A percentile compares a stretch with the other conserved stretches of the same genome.
These are phyloP conservation scores for Moniliophthora roreri DNA, from an alignment of 1,284 basidiomycete species.

Conservation along the genomic window DNA sequence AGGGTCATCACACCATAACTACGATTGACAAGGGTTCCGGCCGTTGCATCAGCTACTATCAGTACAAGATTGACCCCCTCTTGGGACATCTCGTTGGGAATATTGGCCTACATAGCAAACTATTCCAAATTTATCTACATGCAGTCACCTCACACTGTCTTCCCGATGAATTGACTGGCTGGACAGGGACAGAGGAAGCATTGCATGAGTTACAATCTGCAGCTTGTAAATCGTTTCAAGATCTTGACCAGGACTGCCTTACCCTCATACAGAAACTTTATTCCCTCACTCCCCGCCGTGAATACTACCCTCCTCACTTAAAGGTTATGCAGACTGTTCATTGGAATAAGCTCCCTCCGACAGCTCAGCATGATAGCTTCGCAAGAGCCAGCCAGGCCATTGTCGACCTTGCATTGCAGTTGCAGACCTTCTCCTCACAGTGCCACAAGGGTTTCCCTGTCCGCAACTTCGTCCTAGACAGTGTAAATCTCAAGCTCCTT, in stretches of 20 bases:
- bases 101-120: slow-evolving; percentile 30
- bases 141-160: slow-evolving; percentile 41
- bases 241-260: slow-evolving; percentile 26
- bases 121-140: slow-evolving; percentile 45
- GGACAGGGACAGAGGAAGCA: slow-evolving; percentile 47
- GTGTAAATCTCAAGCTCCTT: too few species aligned
- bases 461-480: too few species aligned
- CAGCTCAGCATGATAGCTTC: slow-evolving; percentile 28
- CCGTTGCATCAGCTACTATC: slow-evolving; percentile 23
- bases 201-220: slow-evolving; percentile 36
- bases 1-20: slow-evolving; percentile 25
- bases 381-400: slow-evolving; percentile 14
- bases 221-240: slow-evolving; percentile 37
- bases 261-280: slow-evolving; percentile 33
- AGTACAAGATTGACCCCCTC: slow-evolving; percentile 37
- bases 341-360: slow-evolving; percentile 30
- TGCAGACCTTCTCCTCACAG: slow-evolving; percentile 17
- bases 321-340: slow-evolving; percentile 36
- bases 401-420: slow-evolving; percentile 16
- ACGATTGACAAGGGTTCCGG: slow-evolving; percentile 19
- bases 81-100: slow-evolving; percentile 37
- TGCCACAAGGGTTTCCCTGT: too few species aligned
- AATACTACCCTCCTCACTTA: slow-evolving; percentile 38
- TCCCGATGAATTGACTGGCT: slow-evolving; percentile 43
- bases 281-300: slow-evolving; percentile 31